Conservation (phyloP, 2,329 filamentous ascomycete species). For the Pseudogymnoascus destructans region DNA sequence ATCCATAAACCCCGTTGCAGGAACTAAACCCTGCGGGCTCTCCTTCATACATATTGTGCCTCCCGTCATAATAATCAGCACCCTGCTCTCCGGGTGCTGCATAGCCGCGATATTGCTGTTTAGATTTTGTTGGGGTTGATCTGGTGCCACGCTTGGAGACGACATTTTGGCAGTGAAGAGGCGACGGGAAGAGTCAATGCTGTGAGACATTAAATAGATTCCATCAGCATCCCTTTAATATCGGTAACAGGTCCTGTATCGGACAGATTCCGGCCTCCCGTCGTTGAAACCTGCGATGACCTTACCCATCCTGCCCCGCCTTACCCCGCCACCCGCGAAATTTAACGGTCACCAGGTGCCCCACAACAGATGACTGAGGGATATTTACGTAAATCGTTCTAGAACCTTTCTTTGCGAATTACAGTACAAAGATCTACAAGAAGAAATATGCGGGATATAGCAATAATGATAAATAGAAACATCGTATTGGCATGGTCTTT, state of each 20-base stretch:
- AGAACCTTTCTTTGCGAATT: neutral
- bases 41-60: conserved; percentile 59
- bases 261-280: neutral
- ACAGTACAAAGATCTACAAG: neutral
- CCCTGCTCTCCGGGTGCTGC: conserved; percentile 36
- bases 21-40: conserved; percentile 52
- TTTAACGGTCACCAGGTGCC: neutral
- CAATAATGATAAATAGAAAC: neutral
- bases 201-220: neutral
- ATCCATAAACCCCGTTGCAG: conserved; percentile 47
- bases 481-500: neutral
- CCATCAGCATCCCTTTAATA: conserved; percentile 6
- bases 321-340: conserved; percentile 3
- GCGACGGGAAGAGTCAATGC: neutral
- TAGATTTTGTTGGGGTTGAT: neutral
- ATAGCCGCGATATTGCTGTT: neutral
- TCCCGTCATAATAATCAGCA: conserved; percentile 57
- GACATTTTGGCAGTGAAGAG: neutral
- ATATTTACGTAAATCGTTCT: conserved; percentile 5
- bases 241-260: neutral
- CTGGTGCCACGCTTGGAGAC: neutral
- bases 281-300: conserved; percentile 2
- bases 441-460: neutral
- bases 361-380: conserved; percentile 1
- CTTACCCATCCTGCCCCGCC: neutral